Evolutionary conservation across 2,329 filamentous ascomycete genomes (phyloP), one percentile per base, ranked within the genome.

Genomic region (Plenodomus biglobosus): DNA sequence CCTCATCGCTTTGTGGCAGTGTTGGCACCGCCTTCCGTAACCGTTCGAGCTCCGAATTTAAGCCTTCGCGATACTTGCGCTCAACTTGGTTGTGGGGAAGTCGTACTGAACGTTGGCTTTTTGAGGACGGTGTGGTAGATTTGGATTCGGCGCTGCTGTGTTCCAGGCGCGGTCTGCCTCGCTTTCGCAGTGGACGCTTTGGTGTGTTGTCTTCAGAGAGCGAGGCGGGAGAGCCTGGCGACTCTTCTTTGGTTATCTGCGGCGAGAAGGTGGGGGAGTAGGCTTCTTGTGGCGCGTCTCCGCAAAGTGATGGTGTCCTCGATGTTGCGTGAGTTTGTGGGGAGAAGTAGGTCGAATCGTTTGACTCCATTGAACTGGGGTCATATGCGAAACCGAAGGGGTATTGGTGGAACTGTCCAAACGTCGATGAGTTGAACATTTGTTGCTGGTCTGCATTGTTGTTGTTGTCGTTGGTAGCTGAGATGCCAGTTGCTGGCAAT

Each of bases 21-120:
- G 64, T 64, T 3, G 65, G 65, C 3, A 69, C 59, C 11, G 65
- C 62, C 8, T 46, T 53, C 34, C 65, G 48, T 20, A 69, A 48
- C 27, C 66, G 50, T 40, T 69, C 66, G 37, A 69, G 51, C 34
- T 68, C 64, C 1, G 59, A 57, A 32, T 69, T 69, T 19, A 69
- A 56, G 15, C 66, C 66, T 40, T 62, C 59, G 36, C 59, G 59
- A 39, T 62, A 62, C 41, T 62, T 62, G 44, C 59, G 58, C 30
- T 62, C 66, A 38, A 70, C 65, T 44, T 71, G 67, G 42, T 71
- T 71, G 56, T 71, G 68, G 11, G 69, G 69, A n/a, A 62, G 55
- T 18, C 62, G 64, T 34, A 42, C 53, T 16, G 59, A 52, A 46
- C 56, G 53, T 21, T 50, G 55, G 39, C 46, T 49, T 39, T 64